phyloP scores from a whole-genome alignment of 768 basidiomycete species.

The Coprinopsis sp. region DNA sequence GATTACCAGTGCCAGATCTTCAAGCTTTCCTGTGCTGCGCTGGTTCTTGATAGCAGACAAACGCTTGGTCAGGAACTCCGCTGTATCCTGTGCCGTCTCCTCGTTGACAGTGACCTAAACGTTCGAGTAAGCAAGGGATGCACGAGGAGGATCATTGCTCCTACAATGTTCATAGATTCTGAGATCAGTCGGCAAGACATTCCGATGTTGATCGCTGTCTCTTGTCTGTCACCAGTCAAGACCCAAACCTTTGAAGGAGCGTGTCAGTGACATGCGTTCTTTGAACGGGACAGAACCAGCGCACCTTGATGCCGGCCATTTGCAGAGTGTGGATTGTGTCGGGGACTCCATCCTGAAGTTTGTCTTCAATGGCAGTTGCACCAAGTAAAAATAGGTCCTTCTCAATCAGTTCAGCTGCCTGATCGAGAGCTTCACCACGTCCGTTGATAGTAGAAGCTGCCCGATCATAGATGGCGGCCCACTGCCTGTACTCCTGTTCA shows the following conservation, averaged over 20 bases:
- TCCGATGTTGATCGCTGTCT: slow-evolving; percentile 99
- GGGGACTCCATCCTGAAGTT: slow-evolving; percentile 96
- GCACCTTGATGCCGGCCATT: slow-evolving; percentile 89
- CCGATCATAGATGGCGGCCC: slow-evolving; percentile 83
- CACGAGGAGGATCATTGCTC: slow-evolving; percentile 18
- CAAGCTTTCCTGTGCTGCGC: slow-evolving; percentile 83
- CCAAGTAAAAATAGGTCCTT: slow-evolving; percentile 89
- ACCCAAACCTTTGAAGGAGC: slow-evolving; percentile 75
- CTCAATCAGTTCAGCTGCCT: slow-evolving; percentile 94
- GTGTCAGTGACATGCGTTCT: slow-evolving; percentile 8
- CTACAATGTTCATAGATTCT: slow-evolving; percentile 95
- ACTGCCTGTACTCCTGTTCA: slow-evolving; percentile 85
- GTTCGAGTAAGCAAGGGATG: background rate
- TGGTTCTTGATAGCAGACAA: slow-evolving; percentile 92
- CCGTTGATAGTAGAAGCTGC: slow-evolving; percentile 96
- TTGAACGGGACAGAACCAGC: slow-evolving; percentile 21
- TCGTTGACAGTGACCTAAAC: slow-evolving; percentile 91
- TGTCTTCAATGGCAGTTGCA: slow-evolving; percentile 98
- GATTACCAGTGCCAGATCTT: slow-evolving; percentile 93
- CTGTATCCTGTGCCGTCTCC: slow-evolving; percentile 72
- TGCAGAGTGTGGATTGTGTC: slow-evolving; percentile 97
- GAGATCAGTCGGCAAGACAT: slow-evolving; percentile 96
- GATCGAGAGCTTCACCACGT: slow-evolving; percentile 90
- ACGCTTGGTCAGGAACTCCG: slow-evolving; percentile 84
- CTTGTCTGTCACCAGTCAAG: slow-evolving; percentile 94